These are phyloP conservation scores for Passalora sequoiae DNA, from an alignment of 2,329 filamentous ascomycete genomes.

Conservation along the genomic window DNA sequence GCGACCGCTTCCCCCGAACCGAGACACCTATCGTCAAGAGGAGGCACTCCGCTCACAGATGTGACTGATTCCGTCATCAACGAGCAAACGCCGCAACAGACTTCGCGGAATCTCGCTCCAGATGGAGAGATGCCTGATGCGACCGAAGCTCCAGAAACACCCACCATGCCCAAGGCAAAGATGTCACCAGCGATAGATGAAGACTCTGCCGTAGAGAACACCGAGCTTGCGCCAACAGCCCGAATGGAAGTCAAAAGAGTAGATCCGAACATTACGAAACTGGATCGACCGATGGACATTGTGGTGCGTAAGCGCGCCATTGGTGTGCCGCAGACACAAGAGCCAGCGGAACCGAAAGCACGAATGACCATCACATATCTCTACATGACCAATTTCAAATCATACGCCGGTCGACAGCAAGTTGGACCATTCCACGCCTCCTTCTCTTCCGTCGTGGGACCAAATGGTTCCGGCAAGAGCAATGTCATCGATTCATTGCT, in stretches of 20 bases:
- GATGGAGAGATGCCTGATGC: constrained; percentile 18
- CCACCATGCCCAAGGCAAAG: constrained; percentile 9
- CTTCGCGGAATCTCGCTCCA: constrained; percentile 15
- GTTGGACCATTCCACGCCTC: constrained; percentile 96
- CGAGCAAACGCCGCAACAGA: constrained; percentile 46
- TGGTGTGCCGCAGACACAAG: constrained; percentile 58
- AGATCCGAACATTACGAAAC: constrained; percentile 67
- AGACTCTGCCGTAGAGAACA: constrained; percentile 12
- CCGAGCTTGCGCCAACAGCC: constrained; percentile 17
- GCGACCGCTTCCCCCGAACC: constrained; percentile 36
- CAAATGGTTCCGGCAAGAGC: constrained; percentile 96
- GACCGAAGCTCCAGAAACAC: constrained; percentile 11
- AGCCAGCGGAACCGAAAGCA: constrained; percentile 71
- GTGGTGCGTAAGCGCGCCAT: constrained; percentile 77
- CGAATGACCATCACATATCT: constrained; percentile 91
- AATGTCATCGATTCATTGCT: constrained; percentile 97
- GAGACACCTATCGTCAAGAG: constrained; percentile 33
- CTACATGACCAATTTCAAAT: constrained; percentile 95
- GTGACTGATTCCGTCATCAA: constrained; percentile 66
- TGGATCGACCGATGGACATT: constrained; percentile 92
- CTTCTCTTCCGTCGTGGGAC: constrained; percentile 95
- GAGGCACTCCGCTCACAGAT: constrained; percentile 62
- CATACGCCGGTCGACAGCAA: constrained; percentile 90
- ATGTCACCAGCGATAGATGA: constrained; percentile 12
- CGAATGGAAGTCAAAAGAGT: constrained; percentile 59